Percentiles rank a stretch among this genome's conserved stretches.
Evolutionary conservation across 116 monocot genomes (phyloP).

Genomic region (Trichopus zeylanicus): DNA sequence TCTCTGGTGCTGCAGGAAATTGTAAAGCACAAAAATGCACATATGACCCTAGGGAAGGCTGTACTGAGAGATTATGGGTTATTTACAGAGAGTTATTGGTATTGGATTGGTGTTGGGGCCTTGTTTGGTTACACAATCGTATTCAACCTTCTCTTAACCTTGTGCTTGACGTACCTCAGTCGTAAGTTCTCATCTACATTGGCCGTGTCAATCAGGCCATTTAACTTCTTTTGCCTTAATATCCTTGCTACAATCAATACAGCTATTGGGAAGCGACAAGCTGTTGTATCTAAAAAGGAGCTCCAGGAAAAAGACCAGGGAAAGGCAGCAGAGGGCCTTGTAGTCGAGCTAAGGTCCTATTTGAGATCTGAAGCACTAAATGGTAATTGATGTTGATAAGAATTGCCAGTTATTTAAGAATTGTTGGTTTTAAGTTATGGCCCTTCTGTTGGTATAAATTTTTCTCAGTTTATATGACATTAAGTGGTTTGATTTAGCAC

Average conservation of each 20-base stretch:
- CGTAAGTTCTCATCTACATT: conserved; percentile 50
- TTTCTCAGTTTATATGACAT: neutral
- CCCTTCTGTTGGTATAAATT: neutral
- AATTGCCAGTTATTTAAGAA: too few species aligned
- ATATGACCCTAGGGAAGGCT: conserved; percentile 45
- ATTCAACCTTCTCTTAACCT: conserved; percentile 77
- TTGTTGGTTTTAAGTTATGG: too few species aligned
- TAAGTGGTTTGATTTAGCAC: neutral
- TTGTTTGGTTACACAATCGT: conserved; percentile 81
- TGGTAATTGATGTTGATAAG: conserved; percentile 17
- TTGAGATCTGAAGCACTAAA: conserved; percentile 31
- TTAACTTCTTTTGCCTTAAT: neutral
- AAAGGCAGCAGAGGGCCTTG: conserved; percentile 34
- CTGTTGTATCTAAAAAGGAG: conserved; percentile 71
- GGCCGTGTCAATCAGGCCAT: neutral
- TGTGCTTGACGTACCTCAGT: conserved; percentile 75
- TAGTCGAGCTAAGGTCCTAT: conserved; percentile 63
- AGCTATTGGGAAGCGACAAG: conserved; percentile 83
- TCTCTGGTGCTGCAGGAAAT: conserved; percentile 37
- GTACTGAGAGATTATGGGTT: conserved; percentile 61
- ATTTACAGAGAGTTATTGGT: conserved; percentile 75
- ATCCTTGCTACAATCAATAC: conserved; percentile 7
- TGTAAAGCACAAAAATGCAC: conserved; percentile 15
- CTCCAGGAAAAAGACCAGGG: conserved; percentile 35
- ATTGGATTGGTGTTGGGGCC: conserved; percentile 89